Conservation (phyloP, 768 basidiomycete genomes). For the Suillus subaureus region DNA sequence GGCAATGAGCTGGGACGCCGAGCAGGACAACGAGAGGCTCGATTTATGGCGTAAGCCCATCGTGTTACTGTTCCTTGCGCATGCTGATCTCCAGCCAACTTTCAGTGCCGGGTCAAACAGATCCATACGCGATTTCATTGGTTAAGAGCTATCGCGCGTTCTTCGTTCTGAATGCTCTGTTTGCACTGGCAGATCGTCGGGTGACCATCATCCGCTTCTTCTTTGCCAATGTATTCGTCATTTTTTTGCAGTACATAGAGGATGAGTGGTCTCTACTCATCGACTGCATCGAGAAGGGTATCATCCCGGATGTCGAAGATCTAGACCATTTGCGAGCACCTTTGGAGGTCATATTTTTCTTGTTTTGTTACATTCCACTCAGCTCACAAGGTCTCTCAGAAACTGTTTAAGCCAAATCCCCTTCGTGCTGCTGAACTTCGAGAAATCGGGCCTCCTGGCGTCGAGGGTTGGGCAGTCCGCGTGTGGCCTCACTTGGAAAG, state of each 20-base stretch:
- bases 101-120: slow-evolving; percentile 20
- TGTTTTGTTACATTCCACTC: background rate
- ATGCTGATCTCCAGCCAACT: background rate
- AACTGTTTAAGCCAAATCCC: slow-evolving; percentile 9
- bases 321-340: slow-evolving; percentile 2
- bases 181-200: slow-evolving; percentile 8
- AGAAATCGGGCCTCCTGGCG: background rate
- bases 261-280: slow-evolving; percentile 11
- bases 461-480: slow-evolving; percentile 6
- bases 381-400: slow-evolving; percentile 1
- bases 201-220: slow-evolving; percentile 6
- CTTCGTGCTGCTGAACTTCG: slow-evolving; percentile 12
- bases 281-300: slow-evolving; percentile 11
- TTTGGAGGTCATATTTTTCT: slow-evolving; percentile 5
- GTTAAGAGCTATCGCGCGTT: slow-evolving; percentile 15
- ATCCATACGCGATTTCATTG: slow-evolving; percentile 24
- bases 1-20: background rate
- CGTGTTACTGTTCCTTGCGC: background rate
- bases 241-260: slow-evolving; percentile 11
- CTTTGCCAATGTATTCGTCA: slow-evolving; percentile 7
- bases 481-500: slow-evolving; percentile 11
- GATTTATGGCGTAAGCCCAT: background rate
- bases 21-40: background rate
- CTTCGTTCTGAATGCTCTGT: slow-evolving; percentile 14
- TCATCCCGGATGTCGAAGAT: slow-evolving; percentile 10